phyloP scores from a whole-genome alignment of 1,284 basidiomycete species.

The Xerocomus amazonicus region DNA sequence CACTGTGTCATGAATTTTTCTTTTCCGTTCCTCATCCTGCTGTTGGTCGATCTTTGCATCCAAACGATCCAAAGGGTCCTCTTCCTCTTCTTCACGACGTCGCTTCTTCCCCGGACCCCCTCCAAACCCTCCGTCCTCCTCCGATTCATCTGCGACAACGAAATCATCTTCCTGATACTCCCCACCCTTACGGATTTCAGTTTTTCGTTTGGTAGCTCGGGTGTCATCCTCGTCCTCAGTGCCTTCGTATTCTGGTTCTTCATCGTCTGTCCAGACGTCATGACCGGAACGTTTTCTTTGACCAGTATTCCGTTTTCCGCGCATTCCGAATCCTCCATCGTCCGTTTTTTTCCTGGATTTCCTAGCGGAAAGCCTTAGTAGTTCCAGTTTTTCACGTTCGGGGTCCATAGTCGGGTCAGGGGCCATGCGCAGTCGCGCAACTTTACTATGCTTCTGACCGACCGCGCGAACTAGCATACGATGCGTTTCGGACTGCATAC shows the following conservation, averaged over 20 bases:
- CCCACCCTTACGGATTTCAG: constrained; percentile 43
- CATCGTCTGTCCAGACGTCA: constrained; percentile 60
- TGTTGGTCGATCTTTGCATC: constrained; percentile 56
- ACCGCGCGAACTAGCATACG: constrained; percentile 84
- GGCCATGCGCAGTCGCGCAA: constrained; percentile 71
- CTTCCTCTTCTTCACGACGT: constrained; percentile 44
- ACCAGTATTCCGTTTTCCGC: constrained; percentile 45
- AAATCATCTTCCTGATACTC: constrained; percentile 84
- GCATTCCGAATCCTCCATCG: constrained; percentile 45
- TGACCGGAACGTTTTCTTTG: constrained; percentile 45
- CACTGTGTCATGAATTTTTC: constrained; percentile 19
- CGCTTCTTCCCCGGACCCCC: constrained; percentile 36
- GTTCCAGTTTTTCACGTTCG: constrained; percentile 67
- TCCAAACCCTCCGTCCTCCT: constrained; percentile 53
- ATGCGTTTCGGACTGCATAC: constrained; percentile 88
- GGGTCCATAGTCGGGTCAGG: constrained; percentile 71
- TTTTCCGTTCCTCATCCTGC: constrained; percentile 46
- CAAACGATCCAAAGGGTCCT: constrained; percentile 63
- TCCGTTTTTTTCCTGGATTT: constrained; percentile 53
- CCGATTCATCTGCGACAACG: constrained; percentile 70
- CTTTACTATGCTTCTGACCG: constrained; percentile 78
- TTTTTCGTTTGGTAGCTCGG: constrained; percentile 35
- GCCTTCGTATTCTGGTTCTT: constrained; percentile 54
- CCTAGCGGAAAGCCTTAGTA: constrained; percentile 60
- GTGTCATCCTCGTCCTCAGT: constrained; percentile 47